These are phyloP conservation scores for Myotisia sp. DNA, from an alignment of 2,329 filamentous ascomycete species.

Conservation along the genomic window DNA sequence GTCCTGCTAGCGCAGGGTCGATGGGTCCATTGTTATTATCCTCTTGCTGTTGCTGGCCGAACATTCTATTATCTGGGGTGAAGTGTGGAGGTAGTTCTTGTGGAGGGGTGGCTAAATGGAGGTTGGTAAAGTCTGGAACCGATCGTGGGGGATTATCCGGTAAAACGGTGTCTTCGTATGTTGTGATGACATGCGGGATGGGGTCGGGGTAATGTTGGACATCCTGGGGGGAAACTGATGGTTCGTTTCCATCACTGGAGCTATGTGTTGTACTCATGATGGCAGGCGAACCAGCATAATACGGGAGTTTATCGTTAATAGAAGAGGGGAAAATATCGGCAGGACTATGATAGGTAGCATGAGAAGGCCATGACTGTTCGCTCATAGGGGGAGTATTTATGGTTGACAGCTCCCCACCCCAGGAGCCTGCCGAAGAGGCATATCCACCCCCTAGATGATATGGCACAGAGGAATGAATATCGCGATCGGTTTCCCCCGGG, in stretches of 20 bases:
- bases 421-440: conserved; percentile 10
- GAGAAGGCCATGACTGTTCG: conserved; percentile 11
- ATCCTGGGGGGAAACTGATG: conserved; percentile 12
- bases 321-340: conserved; percentile 8
- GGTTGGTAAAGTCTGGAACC: conserved; percentile 1
- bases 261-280: conserved; percentile 4
- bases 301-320: conserved; percentile 7
- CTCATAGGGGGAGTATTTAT: conserved; percentile 10
- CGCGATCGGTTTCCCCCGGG: conserved; percentile 3
- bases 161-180: conserved; percentile 1
- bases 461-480: not conserved
- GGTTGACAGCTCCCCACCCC: conserved; percentile 10
- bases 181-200: conserved; percentile 11
- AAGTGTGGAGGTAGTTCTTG: not conserved
- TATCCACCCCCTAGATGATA: conserved; percentile 7
- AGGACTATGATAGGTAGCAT: conserved; percentile 3
- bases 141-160: conserved; percentile 1
- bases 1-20: conserved; percentile 1
- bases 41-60: conserved; percentile 2
- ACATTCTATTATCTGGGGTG: not conserved
- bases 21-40: not conserved
- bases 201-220: conserved; percentile 16
- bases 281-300: conserved; percentile 5
- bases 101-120: not conserved
- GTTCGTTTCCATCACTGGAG: conserved; percentile 12